Base-by-base conservation (phyloP, 2,329 filamentous ascomycete species). In the Hymenoscyphus linearis region DNA sequence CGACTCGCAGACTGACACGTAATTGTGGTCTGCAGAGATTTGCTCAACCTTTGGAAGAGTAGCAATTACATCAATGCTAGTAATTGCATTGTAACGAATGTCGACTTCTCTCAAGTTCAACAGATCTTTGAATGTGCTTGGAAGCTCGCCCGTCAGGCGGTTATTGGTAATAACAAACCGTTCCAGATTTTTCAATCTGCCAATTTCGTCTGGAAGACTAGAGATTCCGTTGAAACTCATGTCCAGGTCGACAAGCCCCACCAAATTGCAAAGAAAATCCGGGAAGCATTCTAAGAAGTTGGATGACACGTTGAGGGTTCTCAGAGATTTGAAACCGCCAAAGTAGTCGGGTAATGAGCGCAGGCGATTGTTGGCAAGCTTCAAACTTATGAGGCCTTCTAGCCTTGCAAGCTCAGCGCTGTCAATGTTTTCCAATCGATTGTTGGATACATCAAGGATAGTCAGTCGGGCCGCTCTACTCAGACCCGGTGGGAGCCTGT, bases 81-180 rank as follows among this genome's bases (percentile, higher is more conserved):
- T 87, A 60, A 99, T 90, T 18, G 84, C 82, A 72, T 99, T 99
- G 79, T 96, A 98, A 65, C 96, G 91, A 66, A 96, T 87, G 74
- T 99, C 95, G 52, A 99, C 85, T 75, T 98, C 93, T 64, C 91
- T 91, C 58, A 99, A 79, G 70, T 84, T 96, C 54, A 82, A 77
- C 7, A 98, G 78, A n/a, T 88, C 80, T 64, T 80, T 83, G 70
- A 98, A 90, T 0, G 85, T 83, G 1, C 83, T 77, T 9, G 92
- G 90, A 37, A 98, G 85, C 6, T 86, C 81, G 2, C 90, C 90
- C 22, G 84, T 82, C 14, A 99, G 79, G 63, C 89, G 87, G 75
- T 99, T 99, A 77, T 99, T 99, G 1, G 95, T 98, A 68, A 96
- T 93, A 77, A 95, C 91, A 34, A 99, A 83, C 65, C 93, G 87